These are phyloP conservation scores for Bryum argenteum DNA, from an alignment of 225 moss, liverwort and hornwort species.

Conservation along the genomic window DNA sequence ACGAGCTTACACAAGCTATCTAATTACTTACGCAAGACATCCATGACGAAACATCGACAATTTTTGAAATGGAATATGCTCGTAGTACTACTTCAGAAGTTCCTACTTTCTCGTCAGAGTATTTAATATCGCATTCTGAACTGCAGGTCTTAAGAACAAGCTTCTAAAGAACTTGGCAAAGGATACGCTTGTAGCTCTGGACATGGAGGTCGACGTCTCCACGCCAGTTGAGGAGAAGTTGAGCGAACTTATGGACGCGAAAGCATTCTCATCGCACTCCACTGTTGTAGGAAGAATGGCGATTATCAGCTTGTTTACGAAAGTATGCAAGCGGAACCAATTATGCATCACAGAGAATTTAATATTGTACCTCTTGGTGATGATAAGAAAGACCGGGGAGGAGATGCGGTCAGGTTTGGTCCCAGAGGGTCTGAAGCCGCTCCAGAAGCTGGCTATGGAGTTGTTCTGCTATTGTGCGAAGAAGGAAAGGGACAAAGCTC, in stretches of 20 bases:
- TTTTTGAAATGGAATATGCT: too few species aligned
- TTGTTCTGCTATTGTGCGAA: conserved; percentile 37
- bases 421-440: background rate
- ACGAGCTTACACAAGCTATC: too few species aligned
- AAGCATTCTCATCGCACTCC: conserved; percentile 23
- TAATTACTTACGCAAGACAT: too few species aligned
- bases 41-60: too few species aligned
- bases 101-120: too few species aligned
- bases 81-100: too few species aligned
- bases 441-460: conserved; percentile 18
- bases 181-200: conserved; percentile 47
- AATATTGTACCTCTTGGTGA: conserved; percentile 27
- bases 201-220: conserved; percentile 31
- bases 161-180: conserved; percentile 35
- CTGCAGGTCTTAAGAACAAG: conserved; percentile 30
- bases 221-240: conserved; percentile 17
- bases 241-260: conserved; percentile 11
- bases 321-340: conserved; percentile 17
- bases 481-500: conserved; percentile 9
- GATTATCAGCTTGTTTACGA: conserved; percentile 35
- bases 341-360: conserved; percentile 29
- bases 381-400: background rate
- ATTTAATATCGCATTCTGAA: background rate
- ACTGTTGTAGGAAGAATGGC: conserved; percentile 41
- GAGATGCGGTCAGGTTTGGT: background rate